Percentiles rank a stretch among this genome's conserved stretches.
phyloP scores from a whole-genome alignment of 768 basidiomycete genomes.

The Lyophyllum shimeji region DNA sequence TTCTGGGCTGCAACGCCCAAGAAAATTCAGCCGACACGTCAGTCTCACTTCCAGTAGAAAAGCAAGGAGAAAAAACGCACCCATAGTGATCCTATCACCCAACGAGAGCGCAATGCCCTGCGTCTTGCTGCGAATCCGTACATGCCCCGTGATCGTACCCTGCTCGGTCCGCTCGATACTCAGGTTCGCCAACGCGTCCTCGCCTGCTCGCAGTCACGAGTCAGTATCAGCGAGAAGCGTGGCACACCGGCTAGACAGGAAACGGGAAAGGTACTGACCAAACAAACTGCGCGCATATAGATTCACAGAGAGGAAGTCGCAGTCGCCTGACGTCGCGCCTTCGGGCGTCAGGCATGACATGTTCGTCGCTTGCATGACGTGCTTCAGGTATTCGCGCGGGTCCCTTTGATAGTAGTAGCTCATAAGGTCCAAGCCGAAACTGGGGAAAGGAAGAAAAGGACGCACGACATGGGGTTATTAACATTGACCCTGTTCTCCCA shows the following conservation, averaged over 20 bases:
- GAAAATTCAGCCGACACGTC: neutral
- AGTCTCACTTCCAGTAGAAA: too few species aligned
- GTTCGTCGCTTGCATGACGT: conserved; percentile 96
- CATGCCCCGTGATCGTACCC: conserved; percentile 87
- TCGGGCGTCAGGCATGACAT: conserved; percentile 97
- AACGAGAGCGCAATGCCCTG: conserved; percentile 95
- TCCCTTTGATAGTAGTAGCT: conserved; percentile 44
- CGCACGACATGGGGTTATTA: conserved; percentile 77
- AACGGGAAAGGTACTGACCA: conserved; percentile 49
- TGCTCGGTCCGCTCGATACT: conserved; percentile 85
- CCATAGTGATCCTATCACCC: conserved; percentile 84
- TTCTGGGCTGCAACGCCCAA: conserved; percentile 37
- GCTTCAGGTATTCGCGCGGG: conserved; percentile 85
- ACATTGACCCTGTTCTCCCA: conserved; percentile 99
- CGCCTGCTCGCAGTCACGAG: conserved; percentile 48
- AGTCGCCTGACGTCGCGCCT: conserved; percentile 92
- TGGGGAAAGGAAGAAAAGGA: conserved; percentile 19
- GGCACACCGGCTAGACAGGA: neutral
- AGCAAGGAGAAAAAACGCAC: conserved; percentile 26
- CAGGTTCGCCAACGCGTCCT: conserved; percentile 94
- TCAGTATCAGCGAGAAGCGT: neutral
- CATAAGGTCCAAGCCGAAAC: neutral
- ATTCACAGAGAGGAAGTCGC: conserved; percentile 95
- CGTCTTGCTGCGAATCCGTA: conserved; percentile 95
- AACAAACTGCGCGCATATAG: conserved; percentile 95